A percentile compares a stretch with the other conserved stretches of the same genome.
Conservation (phyloP, 192 early-diverging fungal genomes). For the Coemansia sp. region DNA sequence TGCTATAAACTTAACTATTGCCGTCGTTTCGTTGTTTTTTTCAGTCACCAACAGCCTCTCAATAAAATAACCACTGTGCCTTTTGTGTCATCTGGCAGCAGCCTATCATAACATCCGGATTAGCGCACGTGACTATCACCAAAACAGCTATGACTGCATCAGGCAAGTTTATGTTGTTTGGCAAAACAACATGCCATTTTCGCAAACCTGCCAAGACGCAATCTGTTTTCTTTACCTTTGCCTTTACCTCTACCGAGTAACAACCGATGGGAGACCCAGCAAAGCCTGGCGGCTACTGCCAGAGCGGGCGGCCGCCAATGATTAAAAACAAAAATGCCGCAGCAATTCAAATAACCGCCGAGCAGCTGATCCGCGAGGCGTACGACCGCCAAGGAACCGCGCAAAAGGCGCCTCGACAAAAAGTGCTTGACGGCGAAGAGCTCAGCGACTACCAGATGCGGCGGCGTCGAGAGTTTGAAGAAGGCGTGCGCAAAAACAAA, state of each 20-base stretch:
- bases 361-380: constrained; percentile 96
- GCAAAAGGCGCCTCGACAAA: constrained; percentile 72
- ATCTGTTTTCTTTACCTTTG: no score
- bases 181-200: no score
- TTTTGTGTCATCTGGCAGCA: no score
- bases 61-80: no score
- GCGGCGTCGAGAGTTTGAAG: constrained; percentile 94
- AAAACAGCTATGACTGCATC: no score
- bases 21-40: no score
- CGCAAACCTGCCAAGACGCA: no score
- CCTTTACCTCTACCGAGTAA: neutral
- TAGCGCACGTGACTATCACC: no score
- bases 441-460: constrained; percentile 84
- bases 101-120: no score
- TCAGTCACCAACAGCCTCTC: no score
- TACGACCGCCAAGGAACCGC: constrained; percentile 74
- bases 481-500: constrained; percentile 81
- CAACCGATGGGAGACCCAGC: neutral
- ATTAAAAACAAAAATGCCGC: constrained; percentile 99
- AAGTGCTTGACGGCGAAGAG: constrained; percentile 91
- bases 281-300: constrained; percentile 44
- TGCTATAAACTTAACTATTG: no score
- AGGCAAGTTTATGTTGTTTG: no score
- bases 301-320: constrained; percentile 48
- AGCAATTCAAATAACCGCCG: constrained; percentile 97